Conservation (phyloP, 495 filamentous ascomycete species). For the Neurospora sp. region DNA sequence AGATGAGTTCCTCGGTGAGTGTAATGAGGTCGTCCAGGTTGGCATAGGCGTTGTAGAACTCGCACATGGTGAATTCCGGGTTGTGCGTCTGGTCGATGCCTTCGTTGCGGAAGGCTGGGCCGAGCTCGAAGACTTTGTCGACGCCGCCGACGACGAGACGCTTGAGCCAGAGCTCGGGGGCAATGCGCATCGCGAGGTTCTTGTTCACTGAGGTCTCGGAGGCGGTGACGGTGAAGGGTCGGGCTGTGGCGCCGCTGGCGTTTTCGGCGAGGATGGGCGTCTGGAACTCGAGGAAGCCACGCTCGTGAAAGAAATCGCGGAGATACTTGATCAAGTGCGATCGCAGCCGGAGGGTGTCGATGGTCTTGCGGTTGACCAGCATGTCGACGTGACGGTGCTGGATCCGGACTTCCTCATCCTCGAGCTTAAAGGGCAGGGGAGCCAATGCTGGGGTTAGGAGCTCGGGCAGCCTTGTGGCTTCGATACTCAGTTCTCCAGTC, state of each 20-base stretch:
- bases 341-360: conserved; percentile 63
- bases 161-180: conserved; percentile 94
- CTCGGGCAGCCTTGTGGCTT: conserved; percentile 52
- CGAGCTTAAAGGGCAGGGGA: conserved; percentile 54
- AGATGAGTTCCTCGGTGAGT: conserved; percentile 60
- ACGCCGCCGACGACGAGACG: conserved; percentile 89
- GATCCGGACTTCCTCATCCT: conserved; percentile 53
- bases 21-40: conserved; percentile 65
- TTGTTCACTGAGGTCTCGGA: conserved; percentile 55
- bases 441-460: conserved; percentile 70
- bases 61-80: conserved; percentile 93
- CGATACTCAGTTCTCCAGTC: conserved; percentile 68
- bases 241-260: conserved; percentile 74
- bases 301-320: conserved; percentile 58
- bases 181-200: conserved; percentile 65
- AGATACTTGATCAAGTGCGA: conserved; percentile 65
- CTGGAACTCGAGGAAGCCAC: conserved; percentile 72
- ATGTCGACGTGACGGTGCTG: conserved; percentile 73
- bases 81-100: conserved; percentile 96
- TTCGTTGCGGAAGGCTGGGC: conserved; percentile 88
- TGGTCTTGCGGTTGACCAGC: conserved; percentile 53
- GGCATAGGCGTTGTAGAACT: conserved; percentile 86
- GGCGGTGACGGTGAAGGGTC: conserved; percentile 69
- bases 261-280: conserved; percentile 74
- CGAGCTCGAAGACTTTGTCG: conserved; percentile 87